Base-by-base conservation (phyloP, 371 early-diverging fungal species). In the Actinomucor elegans region DNA sequence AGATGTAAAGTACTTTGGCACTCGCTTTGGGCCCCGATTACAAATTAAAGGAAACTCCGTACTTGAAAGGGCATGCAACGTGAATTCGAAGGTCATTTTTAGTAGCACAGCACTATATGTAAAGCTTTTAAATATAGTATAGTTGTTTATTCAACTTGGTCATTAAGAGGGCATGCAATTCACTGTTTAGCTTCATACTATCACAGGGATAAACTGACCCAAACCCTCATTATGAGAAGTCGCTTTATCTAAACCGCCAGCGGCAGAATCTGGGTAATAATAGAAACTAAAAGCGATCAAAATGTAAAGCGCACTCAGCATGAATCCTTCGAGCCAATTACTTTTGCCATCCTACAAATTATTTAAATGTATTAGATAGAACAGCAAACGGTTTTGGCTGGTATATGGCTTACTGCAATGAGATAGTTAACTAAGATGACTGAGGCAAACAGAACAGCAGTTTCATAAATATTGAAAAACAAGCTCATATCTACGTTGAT, bases 361-460 rank as follows among this genome's bases (percentile, higher is more conserved):
- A 46, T 44, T 20, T 21, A 33, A 44, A 27, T n/a, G n/a, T n/a
- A n/a, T 36, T 17, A 38, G 29, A 71, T 58, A 8, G 18, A 66
- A 29, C 38, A 50, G 37, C 6, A 17, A 32, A 32, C 1, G 9
- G 11, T 18, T 17, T 23, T 3, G 1, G 18, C 29, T 57, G n/a
- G 12, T 28, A 36, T 63, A 58, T 32, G 23, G 20, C 54, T 38
- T 59, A 68, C 70, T 66, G 71, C 77, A 55, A 91, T 85, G 17
- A 91, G 63, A 61, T 89, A 90, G 67, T 87, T 92, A 47, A 86
- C 88, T 43, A 94, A 80, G 47, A 93, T 75, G 15, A 94, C 91
- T 1, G 92, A 68, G 24, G 90, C 79, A 66, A 94, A 91, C 56
- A 93, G 62, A 2, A 94, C 85, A 8, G 80, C 80, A 4, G 91